Evolutionary conservation across 1,139 yeast genomes (phyloP), one percentile per base, ranked within the genome.

Genomic region (Yamadazyma oceani): DNA sequence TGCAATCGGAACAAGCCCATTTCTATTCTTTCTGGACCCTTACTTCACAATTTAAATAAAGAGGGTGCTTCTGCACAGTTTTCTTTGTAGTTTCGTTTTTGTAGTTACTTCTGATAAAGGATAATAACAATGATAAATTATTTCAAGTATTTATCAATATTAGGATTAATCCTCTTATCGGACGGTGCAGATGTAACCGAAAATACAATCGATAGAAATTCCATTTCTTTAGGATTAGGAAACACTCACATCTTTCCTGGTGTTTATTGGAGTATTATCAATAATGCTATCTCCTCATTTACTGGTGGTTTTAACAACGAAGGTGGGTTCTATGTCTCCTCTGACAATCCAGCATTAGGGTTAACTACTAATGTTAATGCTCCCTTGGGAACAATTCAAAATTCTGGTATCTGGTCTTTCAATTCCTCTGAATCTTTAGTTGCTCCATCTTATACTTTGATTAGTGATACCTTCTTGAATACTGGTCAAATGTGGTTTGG

Each of bases 211-310:
- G 35, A 38, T n/a, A 38, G 44, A 34, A 40, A 38, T 26, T 25
- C 38, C 8, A 19, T 41, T 4, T 31, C 36, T 12, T 13, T 41
- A 13, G 15, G 31, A 32, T 14, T 39, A 23, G 40, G 41, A n/a
- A 21, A 37, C 22, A 37, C 33, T 22, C 42, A 35, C 27, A 32
- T 43, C 22, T 19, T 12, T 14, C 44, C 54, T 1, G 62, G 58
- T 29, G 65, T 52, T 11, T 58, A 54, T 39, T 64, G 61, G 60
- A 62, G 69, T 14, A 58, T 64, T 19, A 45, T 63, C 31, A 49
- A 63, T 43, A 62, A 62, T 41, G 55, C 57, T 12, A 26, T 54
- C 26, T 43, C 59, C 8, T 36, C 55, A 4, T 48, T 62, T 31
- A 48, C 50, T 23, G 66, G 67, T 12, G 35, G 39, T 19, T 48